Conservation (phyloP, 1,139 yeast genomes). For the Zhuliangozyma parablackwelliae region DNA sequence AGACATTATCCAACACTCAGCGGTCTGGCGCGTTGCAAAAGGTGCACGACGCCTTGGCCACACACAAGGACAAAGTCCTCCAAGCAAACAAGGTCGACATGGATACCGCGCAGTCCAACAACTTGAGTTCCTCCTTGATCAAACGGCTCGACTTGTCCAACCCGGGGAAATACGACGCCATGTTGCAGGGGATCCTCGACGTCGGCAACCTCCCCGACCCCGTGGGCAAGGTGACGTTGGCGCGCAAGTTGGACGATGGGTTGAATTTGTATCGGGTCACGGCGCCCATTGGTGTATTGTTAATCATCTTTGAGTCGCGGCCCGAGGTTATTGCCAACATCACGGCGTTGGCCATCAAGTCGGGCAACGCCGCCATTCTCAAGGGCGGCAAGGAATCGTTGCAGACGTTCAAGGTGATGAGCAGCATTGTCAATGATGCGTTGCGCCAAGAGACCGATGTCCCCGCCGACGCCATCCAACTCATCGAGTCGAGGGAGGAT, state of each 20-base stretch:
- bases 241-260: constrained; percentile 82
- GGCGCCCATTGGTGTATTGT: constrained; percentile 89
- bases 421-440: constrained; percentile 62
- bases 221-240: constrained; percentile 77
- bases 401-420: constrained; percentile 79
- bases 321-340: constrained; percentile 99
- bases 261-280: constrained; percentile 77
- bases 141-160: constrained; percentile 79
- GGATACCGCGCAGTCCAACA: constrained; percentile 56
- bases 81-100: constrained; percentile 73
- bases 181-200: constrained; percentile 92
- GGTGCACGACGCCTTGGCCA: constrained; percentile 64
- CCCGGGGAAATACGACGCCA: constrained; percentile 82
- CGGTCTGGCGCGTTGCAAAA: constrained; percentile 69
- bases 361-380: constrained; percentile 92
- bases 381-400: constrained; percentile 96
- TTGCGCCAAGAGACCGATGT: constrained; percentile 57
- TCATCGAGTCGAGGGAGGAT: constrained; percentile 84
- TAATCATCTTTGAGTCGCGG: constrained; percentile 92
- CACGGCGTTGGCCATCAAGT: constrained; percentile 90
- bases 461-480: constrained; percentile 77
- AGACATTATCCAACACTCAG: constrained; percentile 68
- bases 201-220: constrained; percentile 89
- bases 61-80: constrained; percentile 57
- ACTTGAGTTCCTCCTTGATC: constrained; percentile 64